Evolutionary conservation across 352 stramenopile genomes (phyloP).

Genomic region (Globisporangium polare): DNA sequence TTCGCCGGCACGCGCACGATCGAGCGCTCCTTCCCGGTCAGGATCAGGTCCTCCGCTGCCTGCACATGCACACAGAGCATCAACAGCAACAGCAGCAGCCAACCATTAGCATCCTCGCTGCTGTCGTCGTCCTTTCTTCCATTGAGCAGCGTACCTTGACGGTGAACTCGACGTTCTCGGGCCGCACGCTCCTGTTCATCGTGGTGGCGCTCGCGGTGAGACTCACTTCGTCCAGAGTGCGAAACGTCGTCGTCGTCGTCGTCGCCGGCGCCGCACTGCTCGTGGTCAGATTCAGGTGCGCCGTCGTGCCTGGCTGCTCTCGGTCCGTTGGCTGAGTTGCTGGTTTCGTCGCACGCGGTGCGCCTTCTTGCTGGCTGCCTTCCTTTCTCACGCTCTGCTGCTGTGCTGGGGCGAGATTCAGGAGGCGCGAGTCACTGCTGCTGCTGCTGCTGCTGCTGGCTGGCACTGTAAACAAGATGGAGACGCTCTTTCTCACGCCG

Average conservation of each 20-base stretch:
- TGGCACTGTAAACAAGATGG: no score
- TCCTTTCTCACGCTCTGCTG: no score
- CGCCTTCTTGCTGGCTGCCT: not conserved
- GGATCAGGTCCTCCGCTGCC: slow-evolving; percentile 73
- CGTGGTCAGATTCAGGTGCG: slow-evolving; percentile 14
- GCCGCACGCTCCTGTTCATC: slow-evolving; percentile 80
- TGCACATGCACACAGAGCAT: slow-evolving; percentile 16
- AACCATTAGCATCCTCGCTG: slow-evolving; percentile 50
- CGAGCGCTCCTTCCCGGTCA: slow-evolving; percentile 74
- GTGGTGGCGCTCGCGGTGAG: slow-evolving; percentile 10
- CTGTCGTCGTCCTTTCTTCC: no score
- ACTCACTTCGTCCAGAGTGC: slow-evolving; percentile 16
- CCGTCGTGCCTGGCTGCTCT: slow-evolving; percentile 7
- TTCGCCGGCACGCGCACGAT: slow-evolving; percentile 82
- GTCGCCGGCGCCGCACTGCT: slow-evolving; percentile 8
- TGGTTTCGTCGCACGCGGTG: not conserved
- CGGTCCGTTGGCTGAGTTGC: not conserved
- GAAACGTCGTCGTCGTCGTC: slow-evolving; percentile 6
- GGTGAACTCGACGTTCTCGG: slow-evolving; percentile 96
- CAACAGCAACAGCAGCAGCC: slow-evolving; percentile 19
- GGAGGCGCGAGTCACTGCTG: no score
- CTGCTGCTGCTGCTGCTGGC: no score
- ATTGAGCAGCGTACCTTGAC: slow-evolving; percentile 72
- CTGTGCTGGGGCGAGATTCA: no score
- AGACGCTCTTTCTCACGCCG: no score